These are phyloP conservation scores for Solanum medicagineum DNA, from an alignment of 257 asterid species.

Conservation along the genomic window DNA sequence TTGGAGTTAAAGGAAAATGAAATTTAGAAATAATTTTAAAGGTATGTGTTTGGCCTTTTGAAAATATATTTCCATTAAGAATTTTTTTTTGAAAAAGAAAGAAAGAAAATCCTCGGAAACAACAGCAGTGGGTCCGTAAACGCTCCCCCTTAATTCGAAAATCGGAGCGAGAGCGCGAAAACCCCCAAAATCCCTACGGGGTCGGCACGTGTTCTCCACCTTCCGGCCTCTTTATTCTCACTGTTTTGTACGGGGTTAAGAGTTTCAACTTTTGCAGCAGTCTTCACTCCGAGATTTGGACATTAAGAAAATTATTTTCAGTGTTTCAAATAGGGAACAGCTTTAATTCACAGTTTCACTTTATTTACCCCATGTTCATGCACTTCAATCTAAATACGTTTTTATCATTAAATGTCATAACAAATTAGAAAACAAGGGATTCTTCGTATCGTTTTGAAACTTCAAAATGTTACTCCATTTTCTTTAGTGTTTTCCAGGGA, in stretches of 20 bases:
- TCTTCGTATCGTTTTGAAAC: not conserved
- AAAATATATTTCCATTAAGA: too few species aligned
- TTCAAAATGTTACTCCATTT: not conserved
- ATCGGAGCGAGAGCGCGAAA: slow-evolving; percentile 45
- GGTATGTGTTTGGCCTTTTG: too few species aligned
- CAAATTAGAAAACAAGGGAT: not conserved
- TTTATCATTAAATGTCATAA: too few species aligned
- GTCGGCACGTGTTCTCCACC: not conserved
- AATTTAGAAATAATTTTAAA: too few species aligned
- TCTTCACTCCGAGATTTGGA: slow-evolving; percentile 11
- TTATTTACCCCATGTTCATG: too few species aligned
- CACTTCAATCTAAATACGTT: too few species aligned
- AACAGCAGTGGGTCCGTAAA: slow-evolving; percentile 1
- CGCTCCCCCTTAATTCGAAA: slow-evolving; percentile 44
- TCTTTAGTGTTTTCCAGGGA: not conserved
- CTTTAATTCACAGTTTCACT: not conserved
- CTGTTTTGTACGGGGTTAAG: not conserved
- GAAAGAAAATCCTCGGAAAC: not conserved
- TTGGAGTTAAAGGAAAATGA: too few species aligned
- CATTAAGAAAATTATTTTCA: not conserved
- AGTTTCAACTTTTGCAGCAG: too few species aligned
- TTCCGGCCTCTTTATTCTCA: not conserved
- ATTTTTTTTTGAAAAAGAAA: too few species aligned
- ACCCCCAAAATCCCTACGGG: not conserved
- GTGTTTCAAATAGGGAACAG: not conserved